These are phyloP conservation scores for Urostyla sp. DNA, from an alignment of 73 alveolate genomes.

Conservation along the genomic window DNA sequence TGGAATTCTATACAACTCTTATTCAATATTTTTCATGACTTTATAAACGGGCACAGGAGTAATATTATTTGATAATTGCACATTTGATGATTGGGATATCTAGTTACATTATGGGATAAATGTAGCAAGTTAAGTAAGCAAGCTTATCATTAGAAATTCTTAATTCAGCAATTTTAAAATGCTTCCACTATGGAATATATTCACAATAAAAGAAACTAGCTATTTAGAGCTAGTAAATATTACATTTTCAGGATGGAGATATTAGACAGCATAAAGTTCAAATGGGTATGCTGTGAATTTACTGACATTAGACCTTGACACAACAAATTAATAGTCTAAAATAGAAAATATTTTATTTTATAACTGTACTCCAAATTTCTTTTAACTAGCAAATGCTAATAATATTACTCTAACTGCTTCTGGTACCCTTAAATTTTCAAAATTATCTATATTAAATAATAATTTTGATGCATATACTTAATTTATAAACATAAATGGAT, in stretches of 20 bases:
- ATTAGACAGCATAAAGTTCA: conserved; percentile 28
- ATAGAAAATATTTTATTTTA: conserved; percentile 4
- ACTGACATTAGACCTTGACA: neutral
- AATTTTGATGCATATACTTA: conserved; percentile 45
- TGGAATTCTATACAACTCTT: conserved; percentile 37
- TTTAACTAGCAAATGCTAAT: conserved; percentile 29
- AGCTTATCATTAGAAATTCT: neutral
- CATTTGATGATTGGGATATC: conserved; percentile 33
- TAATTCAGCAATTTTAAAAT: neutral
- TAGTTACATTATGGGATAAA: conserved; percentile 48
- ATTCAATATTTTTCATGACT: conserved; percentile 18
- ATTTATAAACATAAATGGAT: conserved; percentile 10
- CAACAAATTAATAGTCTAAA: neutral
- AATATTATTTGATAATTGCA: conserved; percentile 24
- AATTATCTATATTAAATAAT: conserved; percentile 6
- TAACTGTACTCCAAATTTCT: conserved; percentile 32
- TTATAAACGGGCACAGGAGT: conserved; percentile 29
- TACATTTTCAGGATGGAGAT: neutral
- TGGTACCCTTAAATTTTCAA: conserved; percentile 16
- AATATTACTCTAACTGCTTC: neutral
- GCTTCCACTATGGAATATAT: conserved; percentile 46
- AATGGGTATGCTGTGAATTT: conserved; percentile 45
- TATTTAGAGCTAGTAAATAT: neutral
- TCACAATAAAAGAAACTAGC: conserved; percentile 13
- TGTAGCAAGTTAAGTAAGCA: conserved; percentile 34